These are phyloP conservation scores for Pochonia chlamydosporia DNA, from an alignment of 2,329 filamentous ascomycete species.

Conservation along the genomic window DNA sequence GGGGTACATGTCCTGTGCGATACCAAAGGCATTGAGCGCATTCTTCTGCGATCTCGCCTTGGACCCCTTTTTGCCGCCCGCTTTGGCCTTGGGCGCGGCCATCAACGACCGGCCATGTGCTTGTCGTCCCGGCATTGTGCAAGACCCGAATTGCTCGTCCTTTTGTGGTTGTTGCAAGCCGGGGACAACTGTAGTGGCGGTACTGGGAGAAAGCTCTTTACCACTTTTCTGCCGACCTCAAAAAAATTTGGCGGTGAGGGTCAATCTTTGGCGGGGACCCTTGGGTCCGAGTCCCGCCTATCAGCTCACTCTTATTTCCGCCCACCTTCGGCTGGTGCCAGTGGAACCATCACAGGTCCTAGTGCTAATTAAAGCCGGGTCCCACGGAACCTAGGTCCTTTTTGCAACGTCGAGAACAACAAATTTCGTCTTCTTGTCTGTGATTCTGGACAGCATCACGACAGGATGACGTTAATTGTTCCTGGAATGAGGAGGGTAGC, in stretches of 20 bases:
- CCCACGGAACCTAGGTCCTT: neutral
- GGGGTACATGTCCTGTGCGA: slow-evolving; percentile 48
- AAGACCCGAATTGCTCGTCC: neutral
- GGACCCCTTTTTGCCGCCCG: slow-evolving; percentile 31
- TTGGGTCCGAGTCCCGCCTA: slow-evolving; percentile 19
- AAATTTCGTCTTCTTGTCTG: neutral
- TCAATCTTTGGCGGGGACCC: slow-evolving; percentile 19
- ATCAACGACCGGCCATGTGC: slow-evolving; percentile 49
- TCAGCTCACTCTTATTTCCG: slow-evolving; percentile 19
- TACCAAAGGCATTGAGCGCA: slow-evolving; percentile 52
- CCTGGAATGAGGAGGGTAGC: slow-evolving; percentile 36
- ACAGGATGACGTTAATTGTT: slow-evolving; percentile 35
- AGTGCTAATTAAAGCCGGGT: neutral
- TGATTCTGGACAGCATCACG: neutral
- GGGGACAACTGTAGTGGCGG: neutral
- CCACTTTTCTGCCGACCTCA: slow-evolving; percentile 24
- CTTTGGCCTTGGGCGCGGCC: slow-evolving; percentile 28
- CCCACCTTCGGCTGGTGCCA: neutral
- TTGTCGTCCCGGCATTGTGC: slow-evolving; percentile 53
- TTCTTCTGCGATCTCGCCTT: slow-evolving; percentile 44
- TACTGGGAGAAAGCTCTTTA: slow-evolving; percentile 3
- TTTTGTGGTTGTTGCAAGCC: neutral
- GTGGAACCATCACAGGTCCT: no score
- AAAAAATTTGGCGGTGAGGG: slow-evolving; percentile 25
- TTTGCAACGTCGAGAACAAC: neutral